Evolutionary conservation across 2,329 filamentous ascomycete species (phyloP).

Genomic region (Nemania diffusa): DNA sequence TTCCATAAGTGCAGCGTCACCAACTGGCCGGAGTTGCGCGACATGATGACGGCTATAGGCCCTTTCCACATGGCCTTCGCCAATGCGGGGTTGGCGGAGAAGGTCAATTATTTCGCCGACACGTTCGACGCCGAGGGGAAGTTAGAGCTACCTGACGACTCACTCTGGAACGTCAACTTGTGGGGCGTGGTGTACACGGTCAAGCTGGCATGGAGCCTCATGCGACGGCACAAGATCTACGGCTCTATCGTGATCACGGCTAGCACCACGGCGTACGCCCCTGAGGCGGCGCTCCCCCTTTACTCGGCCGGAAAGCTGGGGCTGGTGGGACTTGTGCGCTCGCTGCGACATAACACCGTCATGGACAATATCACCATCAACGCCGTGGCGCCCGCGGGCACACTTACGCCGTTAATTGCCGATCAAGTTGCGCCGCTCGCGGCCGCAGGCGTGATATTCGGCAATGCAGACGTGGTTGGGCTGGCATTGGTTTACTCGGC

Average conservation of each 20-base stretch:
- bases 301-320: slow-evolving; percentile 38
- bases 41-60: slow-evolving; percentile 36
- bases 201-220: slow-evolving; percentile 48
- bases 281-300: slow-evolving; percentile 52
- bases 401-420: slow-evolving; percentile 48
- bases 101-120: slow-evolving; percentile 49
- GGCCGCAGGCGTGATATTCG: slow-evolving; percentile 48
- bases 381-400: slow-evolving; percentile 52
- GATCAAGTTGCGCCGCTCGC: slow-evolving; percentile 41
- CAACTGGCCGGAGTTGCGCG: slow-evolving; percentile 42
- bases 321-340: slow-evolving; percentile 49
- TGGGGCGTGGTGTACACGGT: slow-evolving; percentile 47
- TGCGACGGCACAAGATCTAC: slow-evolving; percentile 39
- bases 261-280: slow-evolving; percentile 52
- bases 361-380: slow-evolving; percentile 52
- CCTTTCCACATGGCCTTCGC: slow-evolving; percentile 49
- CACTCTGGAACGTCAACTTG: slow-evolving; percentile 51
- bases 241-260: slow-evolving; percentile 54
- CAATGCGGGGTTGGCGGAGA: slow-evolving; percentile 50
- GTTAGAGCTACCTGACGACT: slow-evolving; percentile 44
- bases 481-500: slow-evolving; percentile 53
- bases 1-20: slow-evolving; percentile 44
- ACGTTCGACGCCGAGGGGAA: slow-evolving; percentile 44
- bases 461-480: slow-evolving; percentile 49
- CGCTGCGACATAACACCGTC: slow-evolving; percentile 46